Evolutionary conservation across 257 asterid genomes (phyloP).

Genomic region (Solanum lycopersicoides): DNA sequence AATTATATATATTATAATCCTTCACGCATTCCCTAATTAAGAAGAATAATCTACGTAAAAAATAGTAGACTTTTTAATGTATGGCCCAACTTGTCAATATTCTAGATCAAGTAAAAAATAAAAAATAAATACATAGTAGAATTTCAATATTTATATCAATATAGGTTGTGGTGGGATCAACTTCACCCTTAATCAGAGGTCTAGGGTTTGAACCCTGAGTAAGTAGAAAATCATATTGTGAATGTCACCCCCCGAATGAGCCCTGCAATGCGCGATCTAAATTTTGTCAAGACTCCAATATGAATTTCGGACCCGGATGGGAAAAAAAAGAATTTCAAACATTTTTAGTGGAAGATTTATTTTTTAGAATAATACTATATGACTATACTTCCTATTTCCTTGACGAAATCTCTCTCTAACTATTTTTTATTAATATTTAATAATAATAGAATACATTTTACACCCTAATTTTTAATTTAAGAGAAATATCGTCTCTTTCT

Average conservation of each 20-base stretch:
- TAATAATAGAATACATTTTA: background rate
- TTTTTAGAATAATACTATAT: background rate
- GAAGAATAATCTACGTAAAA: background rate
- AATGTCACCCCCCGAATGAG: background rate
- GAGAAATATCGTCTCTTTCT: background rate
- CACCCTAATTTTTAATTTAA: background rate
- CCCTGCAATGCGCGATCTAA: too few relatives aligned
- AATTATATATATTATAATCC: background rate
- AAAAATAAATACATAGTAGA: background rate
- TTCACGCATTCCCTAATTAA: background rate
- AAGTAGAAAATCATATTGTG: too few relatives aligned
- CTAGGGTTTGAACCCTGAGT: too few relatives aligned
- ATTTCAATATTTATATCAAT: background rate
- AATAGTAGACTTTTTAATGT: background rate
- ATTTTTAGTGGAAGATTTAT: background rate
- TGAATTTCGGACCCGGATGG: accelerated
- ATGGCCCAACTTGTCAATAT: background rate
- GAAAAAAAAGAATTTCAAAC: background rate
- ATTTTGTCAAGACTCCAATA: too few relatives aligned
- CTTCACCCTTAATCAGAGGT: background rate
- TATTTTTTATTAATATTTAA: background rate
- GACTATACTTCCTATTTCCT: background rate
- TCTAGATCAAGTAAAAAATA: background rate
- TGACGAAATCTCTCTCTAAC: background rate
- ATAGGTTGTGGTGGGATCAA: accelerated